Evolutionary conservation across 2,329 filamentous ascomycete species (phyloP).

Genomic region (Dothiorella sarmentorum): DNA sequence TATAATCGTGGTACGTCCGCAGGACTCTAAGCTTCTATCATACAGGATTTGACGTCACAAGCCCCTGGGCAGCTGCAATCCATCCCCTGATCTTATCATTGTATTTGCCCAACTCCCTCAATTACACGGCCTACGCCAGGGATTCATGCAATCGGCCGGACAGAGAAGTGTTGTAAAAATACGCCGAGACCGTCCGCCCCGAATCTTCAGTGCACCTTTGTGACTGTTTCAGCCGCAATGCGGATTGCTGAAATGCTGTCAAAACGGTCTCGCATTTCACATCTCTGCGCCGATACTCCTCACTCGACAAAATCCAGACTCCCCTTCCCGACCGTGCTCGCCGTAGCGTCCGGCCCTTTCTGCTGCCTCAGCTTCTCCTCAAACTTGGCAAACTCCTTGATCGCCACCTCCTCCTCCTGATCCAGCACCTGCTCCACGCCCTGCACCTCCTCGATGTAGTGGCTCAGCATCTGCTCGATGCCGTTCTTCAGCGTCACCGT

Average conservation of each 20-base stretch:
- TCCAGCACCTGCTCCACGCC: slow-evolving; percentile 88
- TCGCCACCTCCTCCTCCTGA: slow-evolving; percentile 82
- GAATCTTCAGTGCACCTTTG: too few species aligned
- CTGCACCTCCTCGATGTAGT: slow-evolving; percentile 70
- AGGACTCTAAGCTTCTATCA: background rate
- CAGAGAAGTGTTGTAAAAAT: background rate
- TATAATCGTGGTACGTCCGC: background rate
- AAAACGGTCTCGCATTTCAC: too few species aligned
- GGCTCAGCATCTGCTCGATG: slow-evolving; percentile 98
- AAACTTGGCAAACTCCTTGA: slow-evolving; percentile 88
- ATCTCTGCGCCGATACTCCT: background rate
- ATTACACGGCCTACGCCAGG: background rate
- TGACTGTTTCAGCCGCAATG: too few species aligned
- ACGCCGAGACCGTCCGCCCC: too few species aligned
- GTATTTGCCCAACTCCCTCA: background rate
- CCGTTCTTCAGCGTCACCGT: slow-evolving; percentile 96
- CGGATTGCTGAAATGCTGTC: too few species aligned
- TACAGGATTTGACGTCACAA: slow-evolving; percentile 3
- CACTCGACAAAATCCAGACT: slow-evolving; percentile 51
- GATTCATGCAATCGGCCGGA: background rate
- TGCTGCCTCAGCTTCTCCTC: slow-evolving; percentile 74
- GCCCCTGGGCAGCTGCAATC: slow-evolving; percentile 5
- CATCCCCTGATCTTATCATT: background rate
- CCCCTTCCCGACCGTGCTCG: slow-evolving; percentile 49
- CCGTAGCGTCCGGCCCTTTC: slow-evolving; percentile 51